These are phyloP conservation scores for Chimonanthus salicifolius DNA, from an alignment of 164 flowering plant species.

Conservation along the genomic window DNA sequence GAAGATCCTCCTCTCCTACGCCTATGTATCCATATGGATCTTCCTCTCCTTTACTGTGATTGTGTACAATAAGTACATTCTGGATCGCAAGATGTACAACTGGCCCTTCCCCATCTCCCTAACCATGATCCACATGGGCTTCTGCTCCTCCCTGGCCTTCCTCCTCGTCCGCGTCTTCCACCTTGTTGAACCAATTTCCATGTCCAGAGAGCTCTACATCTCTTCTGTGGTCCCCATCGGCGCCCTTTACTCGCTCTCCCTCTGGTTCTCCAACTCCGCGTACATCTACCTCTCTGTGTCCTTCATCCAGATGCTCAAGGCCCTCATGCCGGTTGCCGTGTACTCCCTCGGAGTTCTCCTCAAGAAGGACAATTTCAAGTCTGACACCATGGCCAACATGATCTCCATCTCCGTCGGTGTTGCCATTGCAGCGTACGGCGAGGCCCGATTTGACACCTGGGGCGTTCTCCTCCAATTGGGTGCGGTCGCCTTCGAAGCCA, in stretches of 20 bases:
- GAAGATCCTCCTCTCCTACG: conserved; percentile 39
- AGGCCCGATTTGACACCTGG: conserved; percentile 34
- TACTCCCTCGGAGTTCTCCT: conserved; percentile 33
- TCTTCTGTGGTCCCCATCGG: conserved; percentile 46
- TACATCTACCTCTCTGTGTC: conserved; percentile 44
- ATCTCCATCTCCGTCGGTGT: conserved; percentile 40
- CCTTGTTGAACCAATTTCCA: conserved; percentile 35
- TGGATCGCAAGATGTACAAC: conserved; percentile 44
- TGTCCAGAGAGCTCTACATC: conserved; percentile 33
- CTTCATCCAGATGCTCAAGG: conserved; percentile 49
- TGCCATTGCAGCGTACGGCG: conserved; percentile 46
- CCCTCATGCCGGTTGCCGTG: conserved; percentile 51
- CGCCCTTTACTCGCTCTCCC: conserved; percentile 30
- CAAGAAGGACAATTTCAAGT: conserved; percentile 27
- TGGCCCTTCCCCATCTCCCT: conserved; percentile 48
- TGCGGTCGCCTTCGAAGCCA: conserved; percentile 46
- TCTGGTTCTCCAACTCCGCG: conserved; percentile 48
- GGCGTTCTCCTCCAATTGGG: conserved; percentile 35
- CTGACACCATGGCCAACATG: conserved; percentile 34
- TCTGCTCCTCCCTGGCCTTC: conserved; percentile 39
- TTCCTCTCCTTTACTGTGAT: conserved; percentile 43
- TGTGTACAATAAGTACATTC: conserved; percentile 52
- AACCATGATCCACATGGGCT: conserved; percentile 45
- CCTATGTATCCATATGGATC: conserved; percentile 44
- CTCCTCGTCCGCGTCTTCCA: conserved; percentile 32